Evolutionary conservation across 345 rosid species (phyloP).

Genomic region (Laguncularia racemosa): DNA sequence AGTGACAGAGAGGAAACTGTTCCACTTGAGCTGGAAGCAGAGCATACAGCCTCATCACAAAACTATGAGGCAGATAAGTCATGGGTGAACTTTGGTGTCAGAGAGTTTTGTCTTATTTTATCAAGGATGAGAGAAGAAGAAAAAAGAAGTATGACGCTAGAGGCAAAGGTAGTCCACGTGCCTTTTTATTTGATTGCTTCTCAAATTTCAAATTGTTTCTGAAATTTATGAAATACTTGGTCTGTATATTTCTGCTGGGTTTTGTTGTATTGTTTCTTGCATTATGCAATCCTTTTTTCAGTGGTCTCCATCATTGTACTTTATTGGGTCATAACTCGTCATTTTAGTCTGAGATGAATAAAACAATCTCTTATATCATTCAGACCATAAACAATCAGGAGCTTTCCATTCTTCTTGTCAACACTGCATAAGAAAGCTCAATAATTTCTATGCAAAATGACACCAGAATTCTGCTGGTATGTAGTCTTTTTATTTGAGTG

Average conservation of each 20-base stretch:
- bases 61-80: slow-evolving; percentile 31
- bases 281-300: too few species aligned
- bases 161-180: slow-evolving; percentile 57
- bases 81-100: slow-evolving; percentile 66
- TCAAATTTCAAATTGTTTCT: too few species aligned
- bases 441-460: slow-evolving; percentile 4
- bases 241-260: too few species aligned
- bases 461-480: slow-evolving; percentile 1
- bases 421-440: too few species aligned
- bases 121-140: slow-evolving; percentile 36
- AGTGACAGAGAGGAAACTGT: slow-evolving; percentile 72
- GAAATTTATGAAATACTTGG: too few species aligned
- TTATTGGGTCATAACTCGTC: too few species aligned
- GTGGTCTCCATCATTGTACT: too few species aligned
- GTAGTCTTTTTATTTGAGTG: neutral
- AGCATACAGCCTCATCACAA: slow-evolving; percentile 24
- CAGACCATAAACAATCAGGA: too few species aligned
- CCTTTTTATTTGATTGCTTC: neutral
- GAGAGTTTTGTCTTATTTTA: slow-evolving; percentile 60
- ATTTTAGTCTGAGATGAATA: too few species aligned
- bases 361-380: too few species aligned
- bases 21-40: slow-evolving; percentile 31
- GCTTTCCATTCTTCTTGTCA: too few species aligned
- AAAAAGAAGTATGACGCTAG: slow-evolving; percentile 43
- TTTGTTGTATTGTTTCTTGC: too few species aligned